A percentile compares a stretch with the other conserved stretches of the same genome.
These are phyloP conservation scores for Mycena crocata DNA, from an alignment of 768 basidiomycete species.

Conservation along the genomic window DNA sequence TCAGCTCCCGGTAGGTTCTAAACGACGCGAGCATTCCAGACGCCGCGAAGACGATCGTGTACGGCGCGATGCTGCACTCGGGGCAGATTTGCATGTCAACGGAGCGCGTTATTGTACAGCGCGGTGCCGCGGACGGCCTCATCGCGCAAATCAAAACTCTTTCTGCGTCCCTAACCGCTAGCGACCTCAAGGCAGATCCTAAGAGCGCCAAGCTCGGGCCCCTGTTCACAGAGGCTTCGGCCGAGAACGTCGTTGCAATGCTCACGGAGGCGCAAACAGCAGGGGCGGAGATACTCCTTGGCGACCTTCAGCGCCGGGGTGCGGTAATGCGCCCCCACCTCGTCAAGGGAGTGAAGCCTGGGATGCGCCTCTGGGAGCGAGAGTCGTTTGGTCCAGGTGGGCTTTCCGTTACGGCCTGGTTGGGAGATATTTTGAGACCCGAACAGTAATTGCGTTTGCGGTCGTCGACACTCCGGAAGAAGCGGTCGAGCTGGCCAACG, in stretches of 20 bases:
- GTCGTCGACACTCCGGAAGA: conserved; percentile 62
- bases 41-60: conserved; percentile 63
- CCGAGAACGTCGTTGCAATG: conserved; percentile 57
- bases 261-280: conserved; percentile 55
- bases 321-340: conserved; percentile 65
- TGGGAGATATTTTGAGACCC: not conserved
- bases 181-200: conserved; percentile 41
- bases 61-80: conserved; percentile 58
- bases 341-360: conserved; percentile 57
- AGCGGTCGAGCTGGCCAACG: conserved; percentile 68
- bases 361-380: conserved; percentile 63
- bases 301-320: conserved; percentile 53
- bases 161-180: conserved; percentile 50
- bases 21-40: conserved; percentile 64
- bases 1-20: conserved; percentile 49
- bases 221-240: conserved; percentile 58
- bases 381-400: conserved; percentile 74
- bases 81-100: conserved; percentile 73
- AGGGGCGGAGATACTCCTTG: conserved; percentile 60
- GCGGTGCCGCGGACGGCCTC: conserved; percentile 50
- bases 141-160: conserved; percentile 48
- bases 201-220: conserved; percentile 45
- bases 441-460: conserved; percentile 56
- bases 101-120: conserved; percentile 65
- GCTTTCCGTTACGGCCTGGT: not conserved